A percentile compares a stretch with the other conserved stretches of the same genome.
These are phyloP conservation scores for Epichloe aotearoae DNA, from an alignment of 2,329 filamentous ascomycete genomes.

Conservation along the genomic window DNA sequence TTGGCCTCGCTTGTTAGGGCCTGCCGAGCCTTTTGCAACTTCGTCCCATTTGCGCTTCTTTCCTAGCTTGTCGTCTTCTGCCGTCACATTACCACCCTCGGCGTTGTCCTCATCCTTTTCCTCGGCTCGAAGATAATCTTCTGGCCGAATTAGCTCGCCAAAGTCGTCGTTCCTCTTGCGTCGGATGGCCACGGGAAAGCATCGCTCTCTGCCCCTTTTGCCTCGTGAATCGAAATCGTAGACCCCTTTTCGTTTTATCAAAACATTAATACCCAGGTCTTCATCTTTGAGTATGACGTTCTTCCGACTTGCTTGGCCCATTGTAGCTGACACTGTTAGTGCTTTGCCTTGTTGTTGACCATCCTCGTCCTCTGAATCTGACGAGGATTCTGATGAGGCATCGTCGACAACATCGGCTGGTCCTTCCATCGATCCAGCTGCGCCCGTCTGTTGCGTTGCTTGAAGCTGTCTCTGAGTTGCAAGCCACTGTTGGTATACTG, in stretches of 20 bases:
- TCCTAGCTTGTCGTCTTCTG: slow-evolving; percentile 54
- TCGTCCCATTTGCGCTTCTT: slow-evolving; percentile 95
- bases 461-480: slow-evolving; percentile 80
- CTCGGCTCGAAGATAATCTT: slow-evolving; percentile 87
- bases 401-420: slow-evolving; percentile 68
- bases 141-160: slow-evolving; percentile 82
- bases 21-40: slow-evolving; percentile 20
- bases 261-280: slow-evolving; percentile 80
- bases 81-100: slow-evolving; percentile 24
- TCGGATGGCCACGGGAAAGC: slow-evolving; percentile 78
- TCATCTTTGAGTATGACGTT: slow-evolving; percentile 80
- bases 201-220: slow-evolving; percentile 82
- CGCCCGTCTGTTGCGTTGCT: slow-evolving; percentile 60
- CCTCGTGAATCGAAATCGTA: slow-evolving; percentile 86
- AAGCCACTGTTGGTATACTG: slow-evolving; percentile 82
- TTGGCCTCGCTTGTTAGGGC: slow-evolving; percentile 48
- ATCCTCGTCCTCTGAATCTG: slow-evolving; percentile 78
- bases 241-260: slow-evolving; percentile 79
- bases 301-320: slow-evolving; percentile 72
- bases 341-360: slow-evolving; percentile 84
- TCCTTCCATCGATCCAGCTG: slow-evolving; percentile 53
- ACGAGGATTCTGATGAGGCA: slow-evolving; percentile 72
- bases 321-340: slow-evolving; percentile 72
- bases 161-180: slow-evolving; percentile 78
- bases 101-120: slow-evolving; percentile 68